A percentile compares a stretch with the other conserved stretches of the same genome.
Conservation (phyloP, 495 filamentous ascomycete genomes). For the Neurospora pannonica region DNA sequence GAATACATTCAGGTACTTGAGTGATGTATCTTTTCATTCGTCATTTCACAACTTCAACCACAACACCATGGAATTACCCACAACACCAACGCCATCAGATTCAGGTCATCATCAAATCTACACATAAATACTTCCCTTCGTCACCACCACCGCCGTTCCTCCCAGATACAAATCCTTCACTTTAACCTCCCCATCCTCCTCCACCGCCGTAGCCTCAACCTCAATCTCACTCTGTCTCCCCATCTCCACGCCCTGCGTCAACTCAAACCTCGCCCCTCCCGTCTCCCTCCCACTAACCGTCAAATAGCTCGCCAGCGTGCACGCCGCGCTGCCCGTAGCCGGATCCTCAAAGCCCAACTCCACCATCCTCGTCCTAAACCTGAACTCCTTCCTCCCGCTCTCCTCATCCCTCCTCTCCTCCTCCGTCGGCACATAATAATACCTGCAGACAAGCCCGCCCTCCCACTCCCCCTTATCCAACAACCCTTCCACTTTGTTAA, state of each 20-base stretch:
- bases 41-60: neutral
- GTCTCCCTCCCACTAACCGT: conserved; percentile 33
- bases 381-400: conserved; percentile 10
- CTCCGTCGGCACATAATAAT: conserved; percentile 43
- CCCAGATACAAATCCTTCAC: conserved; percentile 45
- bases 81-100: neutral
- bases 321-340: conserved; percentile 57
- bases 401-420: conserved; percentile 8
- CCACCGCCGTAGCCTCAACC: conserved; percentile 30
- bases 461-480: conserved; percentile 51
- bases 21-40: neutral
- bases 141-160: conserved; percentile 49
- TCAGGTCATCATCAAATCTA: neutral
- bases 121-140: conserved; percentile 34
- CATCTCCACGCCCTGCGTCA: conserved; percentile 76
- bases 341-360: conserved; percentile 55
- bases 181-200: conserved; percentile 23
- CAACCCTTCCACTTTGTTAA: conserved; percentile 14
- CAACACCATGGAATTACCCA: neutral
- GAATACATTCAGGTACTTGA: neutral
- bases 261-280: conserved; percentile 31
- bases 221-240: conserved; percentile 51
- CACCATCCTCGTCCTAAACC: conserved; percentile 40
- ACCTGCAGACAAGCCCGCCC: conserved; percentile 41
- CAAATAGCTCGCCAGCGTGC: conserved; percentile 47